Base-by-base conservation (phyloP, 768 basidiomycete genomes). In the Pleurotus cornucopiae region DNA sequence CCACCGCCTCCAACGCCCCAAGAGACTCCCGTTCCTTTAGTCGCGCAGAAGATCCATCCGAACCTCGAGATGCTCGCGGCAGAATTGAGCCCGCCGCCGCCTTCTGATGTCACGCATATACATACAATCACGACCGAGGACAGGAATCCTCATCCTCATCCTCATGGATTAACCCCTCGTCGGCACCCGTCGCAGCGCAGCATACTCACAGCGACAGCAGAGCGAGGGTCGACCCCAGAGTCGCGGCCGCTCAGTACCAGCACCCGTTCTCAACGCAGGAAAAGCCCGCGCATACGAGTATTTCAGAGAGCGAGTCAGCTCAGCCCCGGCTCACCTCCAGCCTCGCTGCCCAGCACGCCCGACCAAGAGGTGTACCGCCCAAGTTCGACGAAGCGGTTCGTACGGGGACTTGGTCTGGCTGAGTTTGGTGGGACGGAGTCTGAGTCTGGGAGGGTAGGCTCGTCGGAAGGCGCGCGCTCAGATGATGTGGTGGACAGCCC, bases 31-130 rank as follows among this genome's bases (percentile, higher is more conserved):
- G 21, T 23, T 30, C 20, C 25, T 48, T 68, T 11, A 62, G 66
- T 34, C 68, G 65, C 25, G 26, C 26, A 30, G 26, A 73, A 67
- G 61, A 76, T 77, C 40, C 75, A 74, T 46, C 70, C 73, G 49
- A 64, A 77, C 55, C 62, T 75, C 23, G 66, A 71, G 55, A 65
- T 67, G 37, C 61, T 72, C 20, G 57, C 67, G 40, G 63, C 68
- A n/a, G 62, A 67, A 26, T 21, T 60, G 46, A 20, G 39, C 20
- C 14, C 13, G 4, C 13, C 6, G 26, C 6, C 26, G 6, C 6
- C 49, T 16, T 40, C 49, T 54, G 43, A 45, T 16, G 55, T 47
- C 12, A 5, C 21, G 49, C 26, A 30, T 6, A 30, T 6, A 6
- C 6, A 30, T 9, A 6, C 26, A 9, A 6, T 6, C 26, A 9